phyloP scores from a whole-genome alignment of 768 basidiomycete species.

The Cystofilobasidium macerans region DNA sequence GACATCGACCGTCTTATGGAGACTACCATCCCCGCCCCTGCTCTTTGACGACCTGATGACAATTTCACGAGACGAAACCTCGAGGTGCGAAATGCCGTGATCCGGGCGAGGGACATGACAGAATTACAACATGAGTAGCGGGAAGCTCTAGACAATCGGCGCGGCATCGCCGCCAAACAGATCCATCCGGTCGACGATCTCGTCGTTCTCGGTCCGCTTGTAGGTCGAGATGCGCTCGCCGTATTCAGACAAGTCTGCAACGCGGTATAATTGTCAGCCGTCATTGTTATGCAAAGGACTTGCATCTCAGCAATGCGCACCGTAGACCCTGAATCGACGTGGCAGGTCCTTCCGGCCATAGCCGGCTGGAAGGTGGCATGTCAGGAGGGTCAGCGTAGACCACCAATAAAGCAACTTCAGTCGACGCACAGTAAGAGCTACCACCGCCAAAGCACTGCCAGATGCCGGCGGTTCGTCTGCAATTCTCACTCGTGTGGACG shows the following conservation, averaged over 20 bases:
- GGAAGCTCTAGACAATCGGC: slow-evolving; percentile 16
- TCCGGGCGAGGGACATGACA: too few species aligned
- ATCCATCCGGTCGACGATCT: slow-evolving; percentile 26
- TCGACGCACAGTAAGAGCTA: slow-evolving; percentile 69
- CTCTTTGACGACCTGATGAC: too few species aligned
- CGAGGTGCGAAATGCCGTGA: too few species aligned
- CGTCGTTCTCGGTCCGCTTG: slow-evolving; percentile 46
- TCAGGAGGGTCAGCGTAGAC: slow-evolving; percentile 36
- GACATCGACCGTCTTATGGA: too few species aligned
- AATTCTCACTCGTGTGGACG: slow-evolving; percentile 7
- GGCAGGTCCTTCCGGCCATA: slow-evolving; percentile 48
- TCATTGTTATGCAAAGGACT: too few species aligned
- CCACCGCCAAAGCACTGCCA: slow-evolving; percentile 90
- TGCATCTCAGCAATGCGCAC: too few species aligned
- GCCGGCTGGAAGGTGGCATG: slow-evolving; percentile 36
- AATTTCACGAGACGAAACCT: too few species aligned
- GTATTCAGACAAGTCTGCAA: slow-evolving; percentile 72
- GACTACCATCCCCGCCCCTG: too few species aligned
- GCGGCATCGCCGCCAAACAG: slow-evolving; percentile 27
- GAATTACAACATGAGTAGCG: too few species aligned
- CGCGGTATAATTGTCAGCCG: too few species aligned
- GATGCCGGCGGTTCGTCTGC: slow-evolving; percentile 46
- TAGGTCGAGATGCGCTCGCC: slow-evolving; percentile 86
- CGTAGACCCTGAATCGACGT: slow-evolving; percentile 77
- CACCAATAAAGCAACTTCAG: slow-evolving; percentile 34